Conservation (phyloP, 192 early-diverging fungal genomes). For the Backusella tuberculispora region DNA sequence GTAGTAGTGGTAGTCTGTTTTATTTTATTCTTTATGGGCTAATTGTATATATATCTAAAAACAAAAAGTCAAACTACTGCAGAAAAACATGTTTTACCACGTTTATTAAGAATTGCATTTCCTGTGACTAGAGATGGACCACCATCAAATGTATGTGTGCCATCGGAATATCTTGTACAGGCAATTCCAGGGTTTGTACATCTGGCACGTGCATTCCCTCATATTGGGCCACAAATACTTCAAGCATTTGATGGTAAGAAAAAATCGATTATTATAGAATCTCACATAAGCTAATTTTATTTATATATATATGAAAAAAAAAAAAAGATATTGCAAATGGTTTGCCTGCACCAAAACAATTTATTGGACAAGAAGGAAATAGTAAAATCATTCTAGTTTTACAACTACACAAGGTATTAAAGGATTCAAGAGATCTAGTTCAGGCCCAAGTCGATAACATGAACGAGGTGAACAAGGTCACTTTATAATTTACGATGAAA, state of each 20-base stretch:
- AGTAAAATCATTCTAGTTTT: conserved; percentile 26
- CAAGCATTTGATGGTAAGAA: conserved; percentile 30
- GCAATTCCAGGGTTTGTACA: conserved; percentile 29
- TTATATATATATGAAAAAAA: too few relatives aligned
- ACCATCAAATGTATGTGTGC: conserved; percentile 16
- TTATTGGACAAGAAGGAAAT: conserved; percentile 36
- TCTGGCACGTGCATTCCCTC: conserved; percentile 40
- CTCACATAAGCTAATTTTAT: too few relatives aligned
- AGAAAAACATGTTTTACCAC: conserved; percentile 34
- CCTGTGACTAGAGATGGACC: conserved; percentile 9
- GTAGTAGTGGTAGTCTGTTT: neutral
- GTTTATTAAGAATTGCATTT: conserved; percentile 35
- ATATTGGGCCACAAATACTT: conserved; percentile 31
- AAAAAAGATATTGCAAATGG: conserved; percentile 28
- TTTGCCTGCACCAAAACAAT: conserved; percentile 28
- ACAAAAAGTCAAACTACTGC: conserved; percentile 25
- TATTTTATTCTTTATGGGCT: neutral
- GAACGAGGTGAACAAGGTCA: conserved; percentile 37
- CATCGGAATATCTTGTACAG: conserved; percentile 34
- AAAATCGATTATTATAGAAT: neutral
- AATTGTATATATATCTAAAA: neutral
- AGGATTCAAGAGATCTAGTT: conserved; percentile 25
- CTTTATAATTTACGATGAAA: conserved; percentile 15
- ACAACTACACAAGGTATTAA: conserved; percentile 29
- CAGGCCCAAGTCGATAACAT: conserved; percentile 23